phyloP scores from a whole-genome alignment of 164 flowering plant genomes.

The Buxus sempervirens region DNA sequence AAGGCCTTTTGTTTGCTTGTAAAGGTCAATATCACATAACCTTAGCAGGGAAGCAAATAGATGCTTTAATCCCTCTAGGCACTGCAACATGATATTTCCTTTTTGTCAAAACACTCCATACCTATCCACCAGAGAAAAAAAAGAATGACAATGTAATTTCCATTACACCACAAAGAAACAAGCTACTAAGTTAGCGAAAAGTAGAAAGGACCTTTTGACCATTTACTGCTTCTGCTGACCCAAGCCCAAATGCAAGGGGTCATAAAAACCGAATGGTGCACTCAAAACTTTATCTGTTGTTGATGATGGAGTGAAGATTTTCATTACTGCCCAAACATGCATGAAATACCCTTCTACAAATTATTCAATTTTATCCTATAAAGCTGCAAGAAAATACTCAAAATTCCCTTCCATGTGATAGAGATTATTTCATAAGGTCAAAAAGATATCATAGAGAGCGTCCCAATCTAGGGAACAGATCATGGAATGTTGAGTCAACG shows the following conservation, averaged over 20 bases:
- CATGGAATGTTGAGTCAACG: no score
- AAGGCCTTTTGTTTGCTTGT: constrained; percentile 48
- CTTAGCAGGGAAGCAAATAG: constrained; percentile 37
- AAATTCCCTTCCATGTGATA: neutral
- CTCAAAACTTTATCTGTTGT: constrained; percentile 2
- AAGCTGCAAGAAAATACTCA: neutral
- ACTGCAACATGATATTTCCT: constrained; percentile 62
- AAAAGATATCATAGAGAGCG: no score
- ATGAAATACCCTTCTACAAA: neutral
- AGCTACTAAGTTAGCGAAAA: neutral
- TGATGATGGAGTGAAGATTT: neutral
- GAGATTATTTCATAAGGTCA: no score
- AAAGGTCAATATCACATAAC: constrained; percentile 51
- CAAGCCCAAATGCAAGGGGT: constrained; percentile 10
- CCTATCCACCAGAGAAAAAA: constrained; percentile 23
- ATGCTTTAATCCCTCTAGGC: constrained; percentile 66
- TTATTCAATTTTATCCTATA: neutral
- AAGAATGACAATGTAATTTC: constrained; percentile 3
- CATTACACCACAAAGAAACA: constrained; percentile 1
- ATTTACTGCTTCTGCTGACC: constrained; percentile 10
- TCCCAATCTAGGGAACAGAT: no score
- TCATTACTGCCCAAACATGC: neutral
- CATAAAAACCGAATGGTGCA: constrained; percentile 7
- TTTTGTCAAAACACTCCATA: constrained; percentile 49
- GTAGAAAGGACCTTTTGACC: neutral